Base-by-base conservation (phyloP, 345 rosid species). In the Erucastrum elatum region DNA sequence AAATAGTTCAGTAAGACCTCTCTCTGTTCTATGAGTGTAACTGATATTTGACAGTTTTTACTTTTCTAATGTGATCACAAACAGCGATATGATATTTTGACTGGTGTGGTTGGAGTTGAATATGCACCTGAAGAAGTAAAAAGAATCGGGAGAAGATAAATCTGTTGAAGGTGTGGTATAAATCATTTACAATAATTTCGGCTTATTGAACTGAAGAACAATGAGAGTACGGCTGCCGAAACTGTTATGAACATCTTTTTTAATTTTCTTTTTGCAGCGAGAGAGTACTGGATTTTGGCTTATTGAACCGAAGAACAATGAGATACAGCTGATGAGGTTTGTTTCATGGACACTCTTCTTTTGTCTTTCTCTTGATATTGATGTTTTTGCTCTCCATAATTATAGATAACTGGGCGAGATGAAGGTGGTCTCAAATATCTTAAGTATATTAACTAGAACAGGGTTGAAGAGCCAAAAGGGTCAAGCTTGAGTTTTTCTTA, bases 281-380 rank as follows among this genome's bases (percentile, higher is more conserved):
- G 89, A 82, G 99, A 80, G 96, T 95, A 39, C 99, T n/a, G n/a
- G n/a, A 90, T 51, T 95, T 93, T 95, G 99, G 99, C 90, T 91
- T 13, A 85, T 35, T 75, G 98, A 98, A 11, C 85, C 93, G 96
- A 95, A 91, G 83, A 95, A 91, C 81, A 93, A 95, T 82, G 99
- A 93, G 69, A 94, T 93, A 16, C 90, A 2, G 84, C 85, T 35
- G 97, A 95, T 64, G 99, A 93, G 96, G 99, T 91, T 62, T 1
- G 86, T 75, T n/a, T 12, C 33, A 62, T 37, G 13, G 49, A 15
- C 30, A 41, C 12, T 39, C 61, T 27, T 4, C 17, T n/a, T 17
- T 17, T n/a, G 30, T 27, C 2, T 27, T 27, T 27, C 1, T 27
- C 70, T 15, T 17, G 6, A 56, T 41, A 8, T 33, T 17, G 33